Percentiles rank a stretch among this genome's conserved stretches.
These are phyloP conservation scores for Caryopteris hybrid DNA, from an alignment of 305 asterid genomes.

Conservation along the genomic window DNA sequence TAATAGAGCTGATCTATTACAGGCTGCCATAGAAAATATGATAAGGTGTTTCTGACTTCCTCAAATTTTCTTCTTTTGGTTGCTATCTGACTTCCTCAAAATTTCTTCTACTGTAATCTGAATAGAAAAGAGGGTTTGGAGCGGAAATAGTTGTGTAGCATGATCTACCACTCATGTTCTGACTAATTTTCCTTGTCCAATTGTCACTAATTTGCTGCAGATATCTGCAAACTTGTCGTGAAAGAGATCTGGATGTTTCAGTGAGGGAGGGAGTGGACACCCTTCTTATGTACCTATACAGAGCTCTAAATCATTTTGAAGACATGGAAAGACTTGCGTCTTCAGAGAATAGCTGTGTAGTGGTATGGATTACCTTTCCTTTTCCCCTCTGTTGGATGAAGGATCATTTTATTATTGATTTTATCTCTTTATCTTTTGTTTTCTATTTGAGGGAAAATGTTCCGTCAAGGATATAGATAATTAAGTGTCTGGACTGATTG, in stretches of 20 bases:
- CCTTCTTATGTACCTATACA: conserved; percentile 81
- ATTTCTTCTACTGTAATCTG: background rate
- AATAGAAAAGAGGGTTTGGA: background rate
- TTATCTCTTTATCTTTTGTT: background rate
- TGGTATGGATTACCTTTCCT: conserved; percentile 53
- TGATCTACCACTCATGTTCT: conserved; percentile 4
- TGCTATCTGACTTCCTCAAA: conserved; percentile 12
- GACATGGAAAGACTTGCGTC: conserved; percentile 95
- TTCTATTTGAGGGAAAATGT: background rate
- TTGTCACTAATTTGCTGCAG: conserved; percentile 33
- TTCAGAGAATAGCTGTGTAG: conserved; percentile 81
- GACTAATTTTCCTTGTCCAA: conserved; percentile 13
- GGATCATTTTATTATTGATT: background rate
- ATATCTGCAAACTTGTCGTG: conserved; percentile 74
- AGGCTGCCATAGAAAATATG: conserved; percentile 73
- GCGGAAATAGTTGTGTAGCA: conserved; percentile 1
- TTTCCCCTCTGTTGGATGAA: conserved; percentile 5
- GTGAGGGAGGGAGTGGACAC: conserved; percentile 97
- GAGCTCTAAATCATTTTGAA: conserved; percentile 71
- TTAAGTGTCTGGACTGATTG: conserved; percentile 12
- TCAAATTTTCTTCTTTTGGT: no score
- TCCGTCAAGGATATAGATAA: background rate
- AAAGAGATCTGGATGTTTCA: conserved; percentile 54
- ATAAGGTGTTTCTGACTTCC: conserved; percentile 56
- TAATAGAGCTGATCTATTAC: conserved; percentile 73